These are phyloP conservation scores for Protomyces pachydermus DNA, from an alignment of 1,139 yeast species.

Conservation along the genomic window DNA sequence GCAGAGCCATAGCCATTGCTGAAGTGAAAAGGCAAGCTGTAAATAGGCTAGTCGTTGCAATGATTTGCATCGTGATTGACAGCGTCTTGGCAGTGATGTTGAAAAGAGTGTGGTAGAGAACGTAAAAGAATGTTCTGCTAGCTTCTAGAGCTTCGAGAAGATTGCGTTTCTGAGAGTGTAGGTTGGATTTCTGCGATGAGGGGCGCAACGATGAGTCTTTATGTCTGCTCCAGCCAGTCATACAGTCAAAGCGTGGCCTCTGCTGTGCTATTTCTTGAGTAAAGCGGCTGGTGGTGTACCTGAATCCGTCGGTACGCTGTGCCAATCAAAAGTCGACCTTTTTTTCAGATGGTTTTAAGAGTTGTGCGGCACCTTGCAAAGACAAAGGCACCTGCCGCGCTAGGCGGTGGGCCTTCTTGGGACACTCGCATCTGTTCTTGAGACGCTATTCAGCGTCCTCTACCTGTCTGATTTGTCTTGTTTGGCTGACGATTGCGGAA, in stretches of 20 bases:
- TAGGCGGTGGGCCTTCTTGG: not conserved
- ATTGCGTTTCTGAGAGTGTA: not conserved
- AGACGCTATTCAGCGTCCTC: not conserved
- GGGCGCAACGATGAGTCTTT: not conserved
- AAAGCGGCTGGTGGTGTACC: constrained; percentile 34
- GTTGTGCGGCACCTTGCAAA: not conserved
- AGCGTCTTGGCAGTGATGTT: not conserved
- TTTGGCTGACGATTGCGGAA: no score
- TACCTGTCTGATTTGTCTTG: no score
- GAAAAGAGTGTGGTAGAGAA: not conserved
- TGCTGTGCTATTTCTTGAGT: constrained; percentile 32
- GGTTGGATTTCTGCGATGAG: not conserved
- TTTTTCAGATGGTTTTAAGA: not conserved
- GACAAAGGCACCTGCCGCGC: not conserved
- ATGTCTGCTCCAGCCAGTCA: not conserved
- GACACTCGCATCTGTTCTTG: not conserved
- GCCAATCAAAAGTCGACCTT: not conserved
- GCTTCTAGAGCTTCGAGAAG: not conserved
- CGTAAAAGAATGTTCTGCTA: not conserved
- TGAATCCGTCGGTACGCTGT: constrained; percentile 7
- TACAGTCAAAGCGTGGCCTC: not conserved
- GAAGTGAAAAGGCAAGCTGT: not conserved
- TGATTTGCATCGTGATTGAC: not conserved
- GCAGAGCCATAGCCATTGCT: not conserved
- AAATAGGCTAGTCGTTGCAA: not conserved